phyloP scores from a whole-genome alignment of 139 green algal species.

The Pleodorina starrii region DNA sequence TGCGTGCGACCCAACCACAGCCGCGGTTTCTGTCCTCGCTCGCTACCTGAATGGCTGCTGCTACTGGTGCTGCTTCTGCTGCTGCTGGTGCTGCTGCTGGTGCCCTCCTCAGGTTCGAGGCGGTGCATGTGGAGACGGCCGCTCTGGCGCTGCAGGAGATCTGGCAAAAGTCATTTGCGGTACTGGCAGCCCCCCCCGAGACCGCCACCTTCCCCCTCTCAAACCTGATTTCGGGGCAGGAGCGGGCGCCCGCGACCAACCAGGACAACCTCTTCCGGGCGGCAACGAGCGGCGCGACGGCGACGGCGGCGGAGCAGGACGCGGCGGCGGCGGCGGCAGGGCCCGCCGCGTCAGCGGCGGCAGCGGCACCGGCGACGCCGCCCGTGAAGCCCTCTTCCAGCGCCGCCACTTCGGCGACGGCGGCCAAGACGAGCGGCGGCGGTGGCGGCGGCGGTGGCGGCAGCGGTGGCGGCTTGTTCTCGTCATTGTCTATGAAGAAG shows the following conservation, averaged over 20 bases:
- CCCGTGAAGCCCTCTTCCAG: too few relatives aligned
- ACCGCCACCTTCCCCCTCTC: slow-evolving; percentile 21
- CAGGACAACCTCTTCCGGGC: neutral
- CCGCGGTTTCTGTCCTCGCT: too few relatives aligned
- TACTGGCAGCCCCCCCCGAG: neutral
- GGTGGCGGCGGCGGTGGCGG: neutral
- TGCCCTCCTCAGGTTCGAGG: slow-evolving; percentile 4
- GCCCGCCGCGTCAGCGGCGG: neutral
- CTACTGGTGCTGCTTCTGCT: too few relatives aligned
- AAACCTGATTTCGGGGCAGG: neutral
- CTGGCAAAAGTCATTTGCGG: slow-evolving; percentile 18
- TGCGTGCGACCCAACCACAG: too few relatives aligned
- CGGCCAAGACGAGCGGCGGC: neutral
- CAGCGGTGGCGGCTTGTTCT: too few relatives aligned
- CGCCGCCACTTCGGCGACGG: too few relatives aligned
- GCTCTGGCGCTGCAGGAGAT: neutral
- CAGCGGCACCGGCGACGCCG: neutral
- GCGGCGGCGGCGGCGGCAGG: neutral
- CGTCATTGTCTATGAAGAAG: too few relatives aligned
- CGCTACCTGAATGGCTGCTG: too few relatives aligned
- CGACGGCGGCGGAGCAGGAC: neutral
- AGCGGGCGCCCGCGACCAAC: neutral
- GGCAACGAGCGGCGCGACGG: neutral
- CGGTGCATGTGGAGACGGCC: neutral
- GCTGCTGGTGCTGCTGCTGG: too few relatives aligned